Evolutionary conservation across 2,329 filamentous ascomycete species (phyloP).

Genomic region (Hymenoscyphus occultus): DNA sequence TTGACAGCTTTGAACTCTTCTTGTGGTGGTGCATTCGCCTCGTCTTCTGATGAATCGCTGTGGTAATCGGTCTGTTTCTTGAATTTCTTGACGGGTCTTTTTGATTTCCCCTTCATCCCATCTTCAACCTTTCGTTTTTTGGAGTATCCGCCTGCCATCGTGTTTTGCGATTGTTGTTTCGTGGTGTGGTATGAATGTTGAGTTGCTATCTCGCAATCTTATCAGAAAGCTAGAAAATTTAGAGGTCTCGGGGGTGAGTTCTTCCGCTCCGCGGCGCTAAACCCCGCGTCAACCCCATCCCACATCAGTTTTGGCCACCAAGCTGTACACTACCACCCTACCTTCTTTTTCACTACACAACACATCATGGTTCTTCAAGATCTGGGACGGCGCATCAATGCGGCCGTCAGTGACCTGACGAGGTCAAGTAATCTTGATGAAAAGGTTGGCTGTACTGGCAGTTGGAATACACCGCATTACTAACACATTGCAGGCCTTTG

Average conservation of each 20-base stretch:
- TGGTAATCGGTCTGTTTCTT: slow-evolving; percentile 63
- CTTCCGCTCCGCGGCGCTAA: not conserved
- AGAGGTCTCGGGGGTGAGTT: not conserved
- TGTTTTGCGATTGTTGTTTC: slow-evolving; percentile 16
- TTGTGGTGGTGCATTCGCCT: slow-evolving; percentile 32
- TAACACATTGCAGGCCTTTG: slow-evolving; percentile 70
- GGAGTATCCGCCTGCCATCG: slow-evolving; percentile 34
- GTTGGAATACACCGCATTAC: slow-evolving; percentile 14
- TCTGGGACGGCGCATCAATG: slow-evolving; percentile 96
- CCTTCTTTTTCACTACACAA: slow-evolving; percentile 5
- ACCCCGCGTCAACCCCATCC: slow-evolving; percentile 17
- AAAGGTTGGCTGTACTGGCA: slow-evolving; percentile 59
- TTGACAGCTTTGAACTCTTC: slow-evolving; percentile 49
- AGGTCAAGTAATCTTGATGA: slow-evolving; percentile 91
- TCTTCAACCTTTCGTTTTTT: slow-evolving; percentile 61
- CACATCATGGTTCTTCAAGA: slow-evolving; percentile 92
- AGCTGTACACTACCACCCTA: not conserved
- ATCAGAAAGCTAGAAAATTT: not conserved
- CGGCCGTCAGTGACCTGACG: slow-evolving; percentile 90
- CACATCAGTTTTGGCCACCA: slow-evolving; percentile 15
- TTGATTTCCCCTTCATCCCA: slow-evolving; percentile 49
- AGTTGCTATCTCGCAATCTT: not conserved
- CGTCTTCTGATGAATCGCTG: slow-evolving; percentile 52
- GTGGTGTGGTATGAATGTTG: not conserved
- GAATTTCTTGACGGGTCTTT: slow-evolving; percentile 52